Conservation (phyloP, 2,329 filamentous ascomycete species). For the Diaporthe sp. region DNA sequence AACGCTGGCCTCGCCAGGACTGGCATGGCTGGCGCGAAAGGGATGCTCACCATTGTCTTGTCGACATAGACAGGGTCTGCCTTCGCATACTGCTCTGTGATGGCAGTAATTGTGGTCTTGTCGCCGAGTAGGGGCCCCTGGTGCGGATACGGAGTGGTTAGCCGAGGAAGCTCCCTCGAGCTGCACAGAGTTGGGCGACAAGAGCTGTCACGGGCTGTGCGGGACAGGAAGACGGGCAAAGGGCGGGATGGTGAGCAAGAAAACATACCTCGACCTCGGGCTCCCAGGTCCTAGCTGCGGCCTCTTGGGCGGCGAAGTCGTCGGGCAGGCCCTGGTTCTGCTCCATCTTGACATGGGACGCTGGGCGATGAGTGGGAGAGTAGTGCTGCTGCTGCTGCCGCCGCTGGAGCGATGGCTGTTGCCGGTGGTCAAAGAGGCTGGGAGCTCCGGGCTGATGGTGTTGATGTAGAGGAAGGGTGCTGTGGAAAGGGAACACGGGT, state of each 20-base stretch:
- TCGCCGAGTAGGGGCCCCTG: constrained; percentile 88
- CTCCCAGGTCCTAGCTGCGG: constrained; percentile 71
- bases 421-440: constrained; percentile 44
- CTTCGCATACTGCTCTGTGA: constrained; percentile 88
- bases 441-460: constrained; percentile 34
- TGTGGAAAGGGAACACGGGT: constrained; percentile 38
- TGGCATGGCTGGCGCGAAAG: neutral
- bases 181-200: constrained; percentile 17
- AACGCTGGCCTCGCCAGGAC: neutral
- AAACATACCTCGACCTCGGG: constrained; percentile 66
- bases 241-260: constrained; percentile 10
- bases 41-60: constrained; percentile 83
- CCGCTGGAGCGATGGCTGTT: constrained; percentile 34
- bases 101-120: constrained; percentile 80
- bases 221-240: neutral
- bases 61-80: constrained; percentile 87
- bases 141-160: constrained; percentile 36
- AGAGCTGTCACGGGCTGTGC: neutral
- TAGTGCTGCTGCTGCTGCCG: constrained; percentile 13
- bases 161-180: constrained; percentile 45
- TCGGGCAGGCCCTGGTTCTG: constrained; percentile 48
- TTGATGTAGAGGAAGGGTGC: constrained; percentile 33
- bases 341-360: constrained; percentile 55
- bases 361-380: constrained; percentile 3
- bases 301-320: constrained; percentile 71